phyloP scores from a whole-genome alignment of 306 rosid species.

The Albizia julibrissin region DNA sequence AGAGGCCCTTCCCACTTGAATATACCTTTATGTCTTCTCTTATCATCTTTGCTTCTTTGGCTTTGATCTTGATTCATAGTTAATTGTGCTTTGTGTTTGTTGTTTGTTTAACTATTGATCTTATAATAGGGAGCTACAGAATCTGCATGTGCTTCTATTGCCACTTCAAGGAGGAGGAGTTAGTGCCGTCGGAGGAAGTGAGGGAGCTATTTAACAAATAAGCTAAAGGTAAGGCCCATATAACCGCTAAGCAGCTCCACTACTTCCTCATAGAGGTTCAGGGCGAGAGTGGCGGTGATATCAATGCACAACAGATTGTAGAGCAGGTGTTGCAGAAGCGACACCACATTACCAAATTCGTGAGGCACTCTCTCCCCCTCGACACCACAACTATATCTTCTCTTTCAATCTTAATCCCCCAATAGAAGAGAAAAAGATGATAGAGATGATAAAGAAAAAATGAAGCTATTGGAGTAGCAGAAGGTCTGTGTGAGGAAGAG shows the following conservation, averaged over 20 bases:
- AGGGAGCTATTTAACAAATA: conserved; percentile 42
- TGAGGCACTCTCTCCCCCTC: conserved; percentile 46
- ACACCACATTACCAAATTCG: conserved; percentile 50
- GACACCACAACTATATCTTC: conserved; percentile 60
- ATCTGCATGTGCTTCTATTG: conserved; percentile 64
- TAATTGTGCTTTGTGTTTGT: not conserved
- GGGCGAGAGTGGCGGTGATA: conserved; percentile 28
- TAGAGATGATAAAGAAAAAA: too few species aligned
- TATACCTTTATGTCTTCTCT: not conserved
- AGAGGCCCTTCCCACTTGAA: not conserved
- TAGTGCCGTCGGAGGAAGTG: conserved; percentile 49
- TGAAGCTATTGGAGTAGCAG: too few species aligned
- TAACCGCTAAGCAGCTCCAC: conserved; percentile 54
- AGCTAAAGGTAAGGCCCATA: conserved; percentile 53
- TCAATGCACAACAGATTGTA: conserved; percentile 40
- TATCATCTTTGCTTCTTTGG: not conserved
- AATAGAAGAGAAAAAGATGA: not conserved
- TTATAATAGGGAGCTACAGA: conserved; percentile 53
- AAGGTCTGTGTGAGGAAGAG: too few species aligned
- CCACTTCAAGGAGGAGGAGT: conserved; percentile 49
- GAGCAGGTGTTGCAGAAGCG: conserved; percentile 53
- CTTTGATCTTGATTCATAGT: not conserved
- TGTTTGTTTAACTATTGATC: not conserved
- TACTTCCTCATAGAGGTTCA: conserved; percentile 52
- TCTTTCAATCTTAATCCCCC: conserved; percentile 56